Percentiles rank a stretch among this genome's conserved stretches.
Conservation (phyloP, 2,329 filamentous ascomycete species). For the Simplicillium aogashimaense region DNA sequence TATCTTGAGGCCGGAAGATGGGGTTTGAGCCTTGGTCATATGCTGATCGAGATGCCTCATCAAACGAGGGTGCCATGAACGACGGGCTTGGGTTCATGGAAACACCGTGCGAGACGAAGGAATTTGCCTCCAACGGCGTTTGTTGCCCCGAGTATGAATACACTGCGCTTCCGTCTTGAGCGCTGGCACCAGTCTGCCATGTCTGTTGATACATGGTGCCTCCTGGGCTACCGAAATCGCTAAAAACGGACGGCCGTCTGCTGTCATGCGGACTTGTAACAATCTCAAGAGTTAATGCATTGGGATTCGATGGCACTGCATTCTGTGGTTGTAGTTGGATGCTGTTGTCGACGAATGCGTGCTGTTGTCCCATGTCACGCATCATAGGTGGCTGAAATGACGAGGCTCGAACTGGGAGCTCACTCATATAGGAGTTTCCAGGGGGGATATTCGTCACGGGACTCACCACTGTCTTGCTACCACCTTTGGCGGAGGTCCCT, state of each 20-base stretch:
- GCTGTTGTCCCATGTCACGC: constrained; percentile 29
- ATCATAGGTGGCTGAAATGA: constrained; percentile 32
- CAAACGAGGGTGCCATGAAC: constrained; percentile 24
- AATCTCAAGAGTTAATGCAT: constrained; percentile 33
- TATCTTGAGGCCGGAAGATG: constrained; percentile 22
- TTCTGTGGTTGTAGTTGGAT: constrained; percentile 23
- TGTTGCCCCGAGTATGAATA: constrained; percentile 36
- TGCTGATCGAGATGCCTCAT: constrained; percentile 19
- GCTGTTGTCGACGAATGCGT: constrained; percentile 28
- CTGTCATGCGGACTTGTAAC: constrained; percentile 34
- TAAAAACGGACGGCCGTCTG: constrained; percentile 34
- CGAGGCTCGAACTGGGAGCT: constrained; percentile 32
- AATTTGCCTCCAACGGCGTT: constrained; percentile 15
- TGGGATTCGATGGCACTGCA: constrained; percentile 21
- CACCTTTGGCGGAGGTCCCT: too few species aligned
- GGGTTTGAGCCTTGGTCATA: constrained; percentile 20
- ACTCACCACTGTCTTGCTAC: too few species aligned
- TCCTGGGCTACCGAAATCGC: constrained; percentile 34
- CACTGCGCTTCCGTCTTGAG: constrained; percentile 28
- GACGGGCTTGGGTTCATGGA: constrained; percentile 20
- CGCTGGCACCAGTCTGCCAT: constrained; percentile 34
- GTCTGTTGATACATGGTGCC: constrained; percentile 29
- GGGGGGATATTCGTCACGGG: constrained; percentile 9
- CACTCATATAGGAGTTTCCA: constrained; percentile 26
- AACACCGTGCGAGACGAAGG: constrained; percentile 21